A percentile compares a stretch with the other conserved stretches of the same genome.
These are phyloP conservation scores for Chlorella variabilis DNA, from an alignment of 163 green algal species.

Conservation along the genomic window DNA sequence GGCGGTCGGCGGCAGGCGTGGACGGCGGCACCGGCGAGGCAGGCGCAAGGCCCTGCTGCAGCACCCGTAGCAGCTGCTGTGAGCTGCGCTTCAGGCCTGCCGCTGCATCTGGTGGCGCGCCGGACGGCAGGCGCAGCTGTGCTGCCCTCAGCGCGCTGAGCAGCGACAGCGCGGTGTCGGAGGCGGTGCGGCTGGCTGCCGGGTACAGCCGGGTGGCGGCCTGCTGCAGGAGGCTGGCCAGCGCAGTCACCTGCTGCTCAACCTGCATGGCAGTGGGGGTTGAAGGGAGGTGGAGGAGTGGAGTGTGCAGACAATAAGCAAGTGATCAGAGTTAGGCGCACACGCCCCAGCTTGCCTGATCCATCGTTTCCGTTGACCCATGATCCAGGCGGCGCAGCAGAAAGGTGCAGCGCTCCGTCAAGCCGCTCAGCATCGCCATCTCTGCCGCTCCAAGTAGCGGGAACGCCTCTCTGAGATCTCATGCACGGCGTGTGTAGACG, in stretches of 20 bases:
- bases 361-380: too few relatives aligned
- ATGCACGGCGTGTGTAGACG: too few relatives aligned
- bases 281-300: not conserved
- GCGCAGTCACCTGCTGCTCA: not conserved
- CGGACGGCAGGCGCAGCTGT: not conserved
- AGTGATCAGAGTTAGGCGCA: too few relatives aligned
- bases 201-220: conserved; percentile 10
- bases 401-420: not conserved
- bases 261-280: not conserved
- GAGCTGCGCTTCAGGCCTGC: not conserved
- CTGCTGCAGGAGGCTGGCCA: conserved; percentile 22
- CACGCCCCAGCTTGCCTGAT: too few relatives aligned
- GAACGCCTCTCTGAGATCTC: too few relatives aligned
- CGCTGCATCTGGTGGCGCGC: not conserved
- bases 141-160: not conserved
- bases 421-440: not conserved
- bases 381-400: too few relatives aligned
- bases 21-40: not conserved
- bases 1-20: not conserved
- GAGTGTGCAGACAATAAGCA: not conserved
- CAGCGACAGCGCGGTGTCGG: not conserved
- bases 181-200: not conserved
- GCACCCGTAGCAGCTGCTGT: not conserved
- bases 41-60: conserved; percentile 2
- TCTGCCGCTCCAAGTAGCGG: too few relatives aligned